Conservation (phyloP, 139 green algal genomes). For the Picochlorum sp. region DNA sequence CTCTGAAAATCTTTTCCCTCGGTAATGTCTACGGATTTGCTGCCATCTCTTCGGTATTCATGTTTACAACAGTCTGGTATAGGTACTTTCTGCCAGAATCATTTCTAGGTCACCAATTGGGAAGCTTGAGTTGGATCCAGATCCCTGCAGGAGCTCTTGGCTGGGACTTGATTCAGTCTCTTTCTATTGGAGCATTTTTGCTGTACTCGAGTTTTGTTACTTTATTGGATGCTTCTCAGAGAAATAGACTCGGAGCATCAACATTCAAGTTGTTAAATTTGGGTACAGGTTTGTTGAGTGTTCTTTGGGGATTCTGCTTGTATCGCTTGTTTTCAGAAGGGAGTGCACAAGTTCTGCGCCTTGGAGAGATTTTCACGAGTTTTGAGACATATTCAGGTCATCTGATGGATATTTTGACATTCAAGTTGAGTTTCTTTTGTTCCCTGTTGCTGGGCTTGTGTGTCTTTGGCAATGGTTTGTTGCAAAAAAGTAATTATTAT, state of each 20-base stretch:
- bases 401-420: constrained; percentile 4
- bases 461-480: constrained; percentile 1
- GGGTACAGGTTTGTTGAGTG: constrained; percentile 18
- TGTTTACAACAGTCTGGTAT: not conserved
- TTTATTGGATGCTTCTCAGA: constrained; percentile 37
- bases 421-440: not conserved
- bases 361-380: not conserved
- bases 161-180: not conserved
- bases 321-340: not conserved
- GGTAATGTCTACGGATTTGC: not conserved
- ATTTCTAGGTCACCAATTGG: not conserved
- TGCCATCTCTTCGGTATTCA: not conserved
- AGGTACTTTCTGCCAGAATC: not conserved
- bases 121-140: constrained; percentile 4
- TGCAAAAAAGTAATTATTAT: constrained; percentile 6
- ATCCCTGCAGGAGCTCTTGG: constrained; percentile 17
- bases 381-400: not conserved
- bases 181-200: constrained; percentile 32
- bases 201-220: constrained; percentile 19
- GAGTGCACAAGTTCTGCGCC: not conserved
- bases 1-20: not conserved
- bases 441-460: not conserved
- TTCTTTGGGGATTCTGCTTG: not conserved
- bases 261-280: constrained; percentile 51
- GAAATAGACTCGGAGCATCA: constrained; percentile 38